Evolutionary conservation across 768 basidiomycete species (phyloP).

Genomic region (Phylloporus sp.): DNA sequence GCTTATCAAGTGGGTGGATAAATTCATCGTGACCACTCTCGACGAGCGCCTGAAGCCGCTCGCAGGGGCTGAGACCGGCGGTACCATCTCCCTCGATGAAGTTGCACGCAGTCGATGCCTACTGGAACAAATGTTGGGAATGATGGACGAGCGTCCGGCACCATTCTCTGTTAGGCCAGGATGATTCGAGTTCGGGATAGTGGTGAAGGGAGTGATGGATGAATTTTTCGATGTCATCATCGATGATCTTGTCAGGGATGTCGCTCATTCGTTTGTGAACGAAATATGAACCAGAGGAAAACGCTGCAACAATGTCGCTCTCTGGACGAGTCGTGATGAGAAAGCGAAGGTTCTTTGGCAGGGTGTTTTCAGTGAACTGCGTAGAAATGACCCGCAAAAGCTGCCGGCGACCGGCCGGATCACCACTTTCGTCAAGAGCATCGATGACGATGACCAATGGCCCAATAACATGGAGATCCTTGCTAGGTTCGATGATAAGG

Average conservation of each 20-base stretch:
- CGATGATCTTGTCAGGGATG: not conserved
- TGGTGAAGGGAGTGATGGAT: not conserved
- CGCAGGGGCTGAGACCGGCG: not conserved
- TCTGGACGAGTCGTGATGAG: too few relatives aligned
- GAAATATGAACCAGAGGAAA: not conserved
- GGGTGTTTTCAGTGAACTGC: not conserved
- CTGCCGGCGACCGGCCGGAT: not conserved
- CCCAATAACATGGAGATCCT: constrained; percentile 11
- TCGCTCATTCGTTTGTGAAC: not conserved
- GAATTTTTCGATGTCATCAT: constrained; percentile 2
- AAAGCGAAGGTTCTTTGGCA: constrained; percentile 12
- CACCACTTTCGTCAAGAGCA: constrained; percentile 19
- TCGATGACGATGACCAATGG: constrained; percentile 30
- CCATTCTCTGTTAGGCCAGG: constrained; percentile 4
- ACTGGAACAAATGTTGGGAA: constrained; percentile 23
- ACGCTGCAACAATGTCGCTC: not conserved
- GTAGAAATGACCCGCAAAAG: constrained; percentile 1
- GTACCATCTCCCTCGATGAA: not conserved
- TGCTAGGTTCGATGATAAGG: constrained; percentile 18
- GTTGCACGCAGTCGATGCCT: constrained; percentile 22
- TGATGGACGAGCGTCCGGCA: constrained; percentile 4
- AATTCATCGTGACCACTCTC: not conserved
- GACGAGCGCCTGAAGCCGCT: not conserved
- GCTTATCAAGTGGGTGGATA: not conserved
- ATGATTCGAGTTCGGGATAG: not conserved